These are phyloP conservation scores for Sanguinoderma infundibulare DNA, from an alignment of 1,284 basidiomycete genomes.

Conservation along the genomic window DNA sequence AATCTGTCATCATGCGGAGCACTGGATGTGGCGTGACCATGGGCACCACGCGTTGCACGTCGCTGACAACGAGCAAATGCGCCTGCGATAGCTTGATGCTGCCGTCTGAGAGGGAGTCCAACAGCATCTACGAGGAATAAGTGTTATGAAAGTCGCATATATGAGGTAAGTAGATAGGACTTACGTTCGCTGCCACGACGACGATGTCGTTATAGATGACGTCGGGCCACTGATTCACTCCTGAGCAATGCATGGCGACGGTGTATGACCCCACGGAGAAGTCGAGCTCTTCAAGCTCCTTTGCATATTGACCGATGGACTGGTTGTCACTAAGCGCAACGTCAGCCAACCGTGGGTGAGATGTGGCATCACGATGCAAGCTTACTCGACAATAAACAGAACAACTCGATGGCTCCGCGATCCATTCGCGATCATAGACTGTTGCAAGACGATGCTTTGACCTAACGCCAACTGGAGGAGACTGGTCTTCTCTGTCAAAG, in stretches of 20 bases:
- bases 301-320: constrained; percentile 18
- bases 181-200: constrained; percentile 24
- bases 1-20: constrained; percentile 48
- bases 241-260: constrained; percentile 19
- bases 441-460: constrained; percentile 14
- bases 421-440: constrained; percentile 4
- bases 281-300: constrained; percentile 18
- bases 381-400: constrained; percentile 27
- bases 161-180: not conserved
- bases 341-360: not conserved
- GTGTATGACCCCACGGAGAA: constrained; percentile 24
- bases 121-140: constrained; percentile 31
- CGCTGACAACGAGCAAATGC: constrained; percentile 46
- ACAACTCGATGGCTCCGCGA: constrained; percentile 17
- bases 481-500: constrained; percentile 14
- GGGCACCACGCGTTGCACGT: constrained; percentile 36
- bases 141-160: not conserved
- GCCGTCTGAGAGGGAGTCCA: constrained; percentile 36
- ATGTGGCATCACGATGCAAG: not conserved
- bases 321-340: constrained; percentile 14
- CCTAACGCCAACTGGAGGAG: constrained; percentile 12
- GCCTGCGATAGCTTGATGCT: constrained; percentile 44
- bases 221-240: constrained; percentile 19
- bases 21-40: constrained; percentile 38
- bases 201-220: constrained; percentile 23